These are phyloP conservation scores for Senecio squalidus DNA, from an alignment of 140 eudicot species.

Conservation along the genomic window DNA sequence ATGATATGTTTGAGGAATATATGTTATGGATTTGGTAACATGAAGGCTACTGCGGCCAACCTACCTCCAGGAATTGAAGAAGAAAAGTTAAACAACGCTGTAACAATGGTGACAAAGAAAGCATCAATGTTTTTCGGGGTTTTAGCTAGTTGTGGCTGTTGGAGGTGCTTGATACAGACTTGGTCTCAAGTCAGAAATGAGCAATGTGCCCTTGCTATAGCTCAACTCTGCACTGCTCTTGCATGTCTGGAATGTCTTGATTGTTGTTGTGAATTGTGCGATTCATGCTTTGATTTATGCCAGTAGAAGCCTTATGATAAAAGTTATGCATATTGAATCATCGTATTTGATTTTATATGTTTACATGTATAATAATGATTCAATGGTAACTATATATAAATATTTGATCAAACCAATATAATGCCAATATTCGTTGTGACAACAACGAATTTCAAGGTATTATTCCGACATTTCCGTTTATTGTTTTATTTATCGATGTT, in stretches of 20 bases:
- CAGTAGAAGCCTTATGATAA: background rate
- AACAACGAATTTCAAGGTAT: too few species aligned
- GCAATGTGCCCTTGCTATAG: constrained; percentile 39
- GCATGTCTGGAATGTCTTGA: constrained; percentile 63
- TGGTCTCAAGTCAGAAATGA: constrained; percentile 46
- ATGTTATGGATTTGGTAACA: constrained; percentile 70
- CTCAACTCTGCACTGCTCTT: constrained; percentile 69
- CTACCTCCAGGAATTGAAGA: constrained; percentile 50
- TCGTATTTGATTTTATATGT: background rate
- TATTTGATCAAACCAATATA: background rate
- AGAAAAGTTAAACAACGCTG: constrained; percentile 41
- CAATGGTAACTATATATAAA: background rate
- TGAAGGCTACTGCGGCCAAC: constrained; percentile 58
- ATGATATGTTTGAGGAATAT: constrained; percentile 26
- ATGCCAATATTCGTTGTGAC: too few species aligned
- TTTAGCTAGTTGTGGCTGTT: constrained; percentile 40
- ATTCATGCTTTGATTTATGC: constrained; percentile 23
- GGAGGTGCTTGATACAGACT: constrained; percentile 57
- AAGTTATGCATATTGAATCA: background rate
- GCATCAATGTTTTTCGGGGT: constrained; percentile 43
- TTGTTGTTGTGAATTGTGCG: constrained; percentile 63
- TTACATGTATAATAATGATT: background rate
- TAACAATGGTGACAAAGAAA: constrained; percentile 44
- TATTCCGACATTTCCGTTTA: too few species aligned
- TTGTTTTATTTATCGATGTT: too few species aligned